A percentile compares a stretch with the other conserved stretches of the same genome.
These are phyloP conservation scores for Solanum chmielewskii DNA, from an alignment of 257 asterid species.

Conservation along the genomic window DNA sequence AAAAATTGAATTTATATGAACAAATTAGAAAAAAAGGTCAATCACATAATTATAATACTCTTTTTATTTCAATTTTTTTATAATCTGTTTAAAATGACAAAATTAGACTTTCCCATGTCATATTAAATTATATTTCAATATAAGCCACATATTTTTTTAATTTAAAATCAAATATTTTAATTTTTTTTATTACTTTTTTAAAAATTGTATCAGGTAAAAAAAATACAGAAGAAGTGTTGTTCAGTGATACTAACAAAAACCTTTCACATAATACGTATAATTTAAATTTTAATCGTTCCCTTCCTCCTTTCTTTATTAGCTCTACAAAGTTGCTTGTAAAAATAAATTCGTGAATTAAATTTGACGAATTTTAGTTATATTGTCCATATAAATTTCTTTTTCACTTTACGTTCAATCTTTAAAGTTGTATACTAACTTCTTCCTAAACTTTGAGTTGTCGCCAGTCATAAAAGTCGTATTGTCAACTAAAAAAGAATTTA, in stretches of 20 bases:
- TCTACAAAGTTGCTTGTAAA: fast-evolving
- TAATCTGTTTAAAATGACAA: too few relatives aligned
- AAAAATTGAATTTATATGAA: background rate
- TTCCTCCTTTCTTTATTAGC: background rate
- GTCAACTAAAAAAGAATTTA: background rate
- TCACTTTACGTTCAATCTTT: background rate
- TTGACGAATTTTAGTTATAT: background rate
- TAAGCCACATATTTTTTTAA: background rate
- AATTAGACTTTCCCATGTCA: too few relatives aligned
- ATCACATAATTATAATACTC: background rate
- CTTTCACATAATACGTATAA: background rate
- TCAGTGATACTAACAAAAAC: background rate
- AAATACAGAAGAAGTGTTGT: background rate
- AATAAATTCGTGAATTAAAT: background rate
- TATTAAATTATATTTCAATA: too few relatives aligned
- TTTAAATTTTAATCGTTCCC: background rate
- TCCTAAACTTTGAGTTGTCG: background rate
- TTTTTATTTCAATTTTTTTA: background rate
- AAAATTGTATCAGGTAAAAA: background rate
- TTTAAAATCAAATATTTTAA: fast-evolving
- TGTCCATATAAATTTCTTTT: background rate
- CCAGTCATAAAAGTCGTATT: background rate
- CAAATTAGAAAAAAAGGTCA: background rate
- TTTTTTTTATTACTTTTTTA: background rate
- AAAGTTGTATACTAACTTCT: background rate